These are phyloP conservation scores for Apiotrichum akiyoshidainum DNA, from an alignment of 1,284 basidiomycete species.

Conservation along the genomic window DNA sequence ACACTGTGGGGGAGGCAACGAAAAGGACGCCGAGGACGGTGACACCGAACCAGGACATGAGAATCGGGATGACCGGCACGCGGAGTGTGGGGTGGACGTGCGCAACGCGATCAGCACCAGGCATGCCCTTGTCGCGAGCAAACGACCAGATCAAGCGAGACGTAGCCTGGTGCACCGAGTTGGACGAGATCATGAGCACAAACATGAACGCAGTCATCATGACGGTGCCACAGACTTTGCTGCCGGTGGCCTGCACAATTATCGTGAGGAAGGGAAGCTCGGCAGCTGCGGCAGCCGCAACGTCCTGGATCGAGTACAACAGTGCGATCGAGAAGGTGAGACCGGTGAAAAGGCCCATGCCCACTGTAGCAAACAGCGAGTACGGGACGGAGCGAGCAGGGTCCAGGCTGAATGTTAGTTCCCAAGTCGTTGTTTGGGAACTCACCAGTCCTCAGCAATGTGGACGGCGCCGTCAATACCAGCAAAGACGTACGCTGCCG, in stretches of 20 bases:
- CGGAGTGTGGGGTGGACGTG: slow-evolving; percentile 11
- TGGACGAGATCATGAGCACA: slow-evolving; percentile 13
- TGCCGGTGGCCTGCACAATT: slow-evolving; percentile 16
- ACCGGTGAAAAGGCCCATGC: slow-evolving; percentile 12
- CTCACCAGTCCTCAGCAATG: slow-evolving; percentile 18
- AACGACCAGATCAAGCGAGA: slow-evolving; percentile 20
- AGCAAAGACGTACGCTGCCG: slow-evolving; percentile 10
- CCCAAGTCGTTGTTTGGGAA: too few species aligned
- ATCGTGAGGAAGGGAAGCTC: slow-evolving; percentile 19
- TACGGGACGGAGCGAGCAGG: slow-evolving; percentile 13
- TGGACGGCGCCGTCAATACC: slow-evolving; percentile 19
- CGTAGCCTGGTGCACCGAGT: slow-evolving; percentile 14
- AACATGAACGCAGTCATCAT: slow-evolving; percentile 12
- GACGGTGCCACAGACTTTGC: slow-evolving; percentile 7
- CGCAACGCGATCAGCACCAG: neutral
- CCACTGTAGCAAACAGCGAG: slow-evolving; percentile 8
- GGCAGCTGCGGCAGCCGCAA: slow-evolving; percentile 6
- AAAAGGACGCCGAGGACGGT: slow-evolving; percentile 16
- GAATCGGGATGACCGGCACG: slow-evolving; percentile 15
- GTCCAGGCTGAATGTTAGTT: neutral
- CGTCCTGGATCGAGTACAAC: slow-evolving; percentile 17
- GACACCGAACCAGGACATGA: slow-evolving; percentile 11
- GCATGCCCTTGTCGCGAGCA: slow-evolving; percentile 15
- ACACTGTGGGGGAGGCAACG: slow-evolving; percentile 15
- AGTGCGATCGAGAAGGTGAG: slow-evolving; percentile 11